Percentiles rank a stretch among this genome's conserved stretches.
phyloP scores from a whole-genome alignment of 495 filamentous ascomycete genomes.

The Trichoderma reesei region DNA sequence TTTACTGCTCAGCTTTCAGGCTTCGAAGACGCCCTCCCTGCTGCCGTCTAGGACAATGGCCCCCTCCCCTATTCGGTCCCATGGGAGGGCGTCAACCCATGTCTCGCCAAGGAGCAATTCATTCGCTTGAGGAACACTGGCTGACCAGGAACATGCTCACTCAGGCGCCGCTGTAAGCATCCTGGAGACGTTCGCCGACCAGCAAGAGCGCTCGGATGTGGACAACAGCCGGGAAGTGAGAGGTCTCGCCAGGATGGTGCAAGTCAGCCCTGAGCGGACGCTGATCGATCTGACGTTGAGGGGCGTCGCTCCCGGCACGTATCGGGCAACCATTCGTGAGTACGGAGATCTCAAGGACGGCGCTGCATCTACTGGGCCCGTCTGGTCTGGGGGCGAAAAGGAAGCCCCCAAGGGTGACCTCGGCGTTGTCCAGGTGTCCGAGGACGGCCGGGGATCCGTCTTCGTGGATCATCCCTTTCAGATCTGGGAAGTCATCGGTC shows the following conservation, averaged over 20 bases:
- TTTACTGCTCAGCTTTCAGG: background rate
- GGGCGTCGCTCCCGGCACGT: constrained; percentile 71
- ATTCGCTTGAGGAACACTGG: constrained; percentile 1
- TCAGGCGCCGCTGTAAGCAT: constrained; percentile 90
- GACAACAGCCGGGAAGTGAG: constrained; percentile 43
- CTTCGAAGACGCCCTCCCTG: background rate
- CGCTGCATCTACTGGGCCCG: constrained; percentile 65
- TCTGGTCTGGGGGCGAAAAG: constrained; percentile 54
- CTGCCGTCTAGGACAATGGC: background rate
- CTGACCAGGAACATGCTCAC: background rate
- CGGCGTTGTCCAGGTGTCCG: constrained; percentile 62
- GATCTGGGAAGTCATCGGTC: constrained; percentile 92
- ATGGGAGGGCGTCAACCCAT: background rate
- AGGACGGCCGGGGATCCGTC: constrained; percentile 57
- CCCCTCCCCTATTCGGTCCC: background rate
- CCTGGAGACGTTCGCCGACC: constrained; percentile 71
- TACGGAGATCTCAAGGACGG: constrained; percentile 86
- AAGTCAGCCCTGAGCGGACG: constrained; percentile 64
- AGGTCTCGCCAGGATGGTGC: constrained; percentile 71
- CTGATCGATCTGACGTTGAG: constrained; percentile 81
- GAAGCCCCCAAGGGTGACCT: constrained; percentile 55
- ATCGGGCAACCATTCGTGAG: constrained; percentile 72
- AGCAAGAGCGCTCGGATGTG: constrained; percentile 21
- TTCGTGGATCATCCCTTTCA: constrained; percentile 74
- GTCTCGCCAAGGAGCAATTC: background rate